These are phyloP conservation scores for Rhizopogon vulgaris DNA, from an alignment of 768 basidiomycete species.

Conservation along the genomic window DNA sequence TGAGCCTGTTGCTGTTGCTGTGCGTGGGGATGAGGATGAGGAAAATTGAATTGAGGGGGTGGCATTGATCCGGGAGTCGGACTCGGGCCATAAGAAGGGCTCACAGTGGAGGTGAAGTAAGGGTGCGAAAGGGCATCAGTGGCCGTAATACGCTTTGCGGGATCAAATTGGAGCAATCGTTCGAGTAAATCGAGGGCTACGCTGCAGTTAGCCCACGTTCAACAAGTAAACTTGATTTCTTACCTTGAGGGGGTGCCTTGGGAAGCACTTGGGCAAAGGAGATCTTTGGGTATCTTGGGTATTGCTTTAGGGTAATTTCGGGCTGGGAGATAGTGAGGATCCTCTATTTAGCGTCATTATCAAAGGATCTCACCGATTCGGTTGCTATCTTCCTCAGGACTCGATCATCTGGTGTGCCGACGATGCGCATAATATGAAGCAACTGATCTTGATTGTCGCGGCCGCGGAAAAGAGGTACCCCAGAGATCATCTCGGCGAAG, in stretches of 20 bases:
- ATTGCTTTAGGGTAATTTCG: conserved; percentile 78
- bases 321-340: conserved; percentile 42
- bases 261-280: conserved; percentile 76
- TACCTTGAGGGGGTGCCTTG: conserved; percentile 82
- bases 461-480: conserved; percentile 93
- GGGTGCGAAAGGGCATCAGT: conserved; percentile 88
- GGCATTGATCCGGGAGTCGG: conserved; percentile 51
- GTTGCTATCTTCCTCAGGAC: conserved; percentile 83
- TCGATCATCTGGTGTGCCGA: conserved; percentile 90
- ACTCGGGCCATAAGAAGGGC: conserved; percentile 26
- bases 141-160: conserved; percentile 84
- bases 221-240: conserved; percentile 4
- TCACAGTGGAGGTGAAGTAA: conserved; percentile 66
- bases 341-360: neutral
- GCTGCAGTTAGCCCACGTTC: neutral
- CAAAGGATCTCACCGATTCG: conserved; percentile 63
- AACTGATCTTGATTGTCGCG: conserved; percentile 97
- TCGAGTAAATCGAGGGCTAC: conserved; percentile 89
- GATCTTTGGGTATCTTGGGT: conserved; percentile 82
- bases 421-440: conserved; percentile 94
- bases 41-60: conserved; percentile 63
- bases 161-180: conserved; percentile 93
- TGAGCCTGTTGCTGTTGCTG: conserved; percentile 40
- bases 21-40: conserved; percentile 51
- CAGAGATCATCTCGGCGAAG: conserved; percentile 99